phyloP scores from a whole-genome alignment of 148 eudicot species.

The Rhododendron mucronatum region DNA sequence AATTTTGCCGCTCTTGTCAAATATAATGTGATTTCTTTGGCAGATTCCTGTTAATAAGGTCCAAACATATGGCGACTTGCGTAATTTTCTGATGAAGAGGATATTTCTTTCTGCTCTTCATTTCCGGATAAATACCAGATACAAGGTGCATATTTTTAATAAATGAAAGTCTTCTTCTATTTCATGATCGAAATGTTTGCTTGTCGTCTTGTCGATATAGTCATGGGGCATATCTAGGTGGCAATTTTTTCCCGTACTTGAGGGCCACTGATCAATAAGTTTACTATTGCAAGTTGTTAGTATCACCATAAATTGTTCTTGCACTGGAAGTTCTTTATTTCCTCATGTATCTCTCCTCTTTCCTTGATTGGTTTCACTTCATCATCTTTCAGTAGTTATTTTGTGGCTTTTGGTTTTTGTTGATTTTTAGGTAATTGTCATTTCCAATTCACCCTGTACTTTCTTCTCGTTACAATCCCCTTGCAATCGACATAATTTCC shows the following conservation, averaged over 20 bases:
- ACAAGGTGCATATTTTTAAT: no score
- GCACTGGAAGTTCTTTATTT: background rate
- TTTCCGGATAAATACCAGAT: conserved; percentile 96
- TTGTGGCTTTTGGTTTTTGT: background rate
- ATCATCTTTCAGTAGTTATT: conserved; percentile 1
- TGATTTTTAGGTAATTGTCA: no score
- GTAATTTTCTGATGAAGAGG: conserved; percentile 96
- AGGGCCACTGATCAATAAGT: background rate
- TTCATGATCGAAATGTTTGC: background rate
- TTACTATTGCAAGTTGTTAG: background rate
- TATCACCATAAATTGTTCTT: background rate
- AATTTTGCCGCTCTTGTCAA: background rate
- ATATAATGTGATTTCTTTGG: conserved; percentile 11
- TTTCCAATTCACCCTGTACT: no score
- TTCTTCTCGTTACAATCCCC: no score
- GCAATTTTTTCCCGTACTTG: background rate
- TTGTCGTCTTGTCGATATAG: background rate
- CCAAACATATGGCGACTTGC: conserved; percentile 71
- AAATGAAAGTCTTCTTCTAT: background rate
- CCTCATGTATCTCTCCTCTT: background rate
- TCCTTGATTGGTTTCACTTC: background rate
- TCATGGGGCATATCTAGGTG: background rate
- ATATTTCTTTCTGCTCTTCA: conserved; percentile 97
- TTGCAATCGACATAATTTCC: no score
- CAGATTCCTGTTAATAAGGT: conserved; percentile 97